A percentile compares a stretch with the other conserved stretches of the same genome.
phyloP scores from a whole-genome alignment of 192 early-diverging fungal species.

The Haplosporangium gracile region DNA sequence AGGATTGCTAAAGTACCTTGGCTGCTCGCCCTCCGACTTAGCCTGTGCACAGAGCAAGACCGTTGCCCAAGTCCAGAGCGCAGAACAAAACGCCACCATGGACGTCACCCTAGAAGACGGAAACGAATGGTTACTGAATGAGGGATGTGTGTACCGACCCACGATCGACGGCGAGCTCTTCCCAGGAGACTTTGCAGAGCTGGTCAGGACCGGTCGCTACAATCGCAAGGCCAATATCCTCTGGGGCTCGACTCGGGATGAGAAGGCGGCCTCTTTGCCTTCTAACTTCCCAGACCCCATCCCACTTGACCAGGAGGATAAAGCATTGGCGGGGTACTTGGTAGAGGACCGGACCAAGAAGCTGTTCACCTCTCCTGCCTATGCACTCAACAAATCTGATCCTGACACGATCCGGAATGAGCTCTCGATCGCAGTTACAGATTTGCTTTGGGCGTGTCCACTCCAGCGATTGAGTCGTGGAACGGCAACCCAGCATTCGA shows the following conservation, averaged over 20 bases:
- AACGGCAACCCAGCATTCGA: not conserved
- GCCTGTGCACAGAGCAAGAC: conserved; percentile 38
- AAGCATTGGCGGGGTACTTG: not conserved
- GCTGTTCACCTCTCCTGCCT: conserved; percentile 12
- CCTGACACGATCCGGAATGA: conserved; percentile 9
- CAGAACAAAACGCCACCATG: not conserved
- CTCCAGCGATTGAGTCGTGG: conserved; percentile 12
- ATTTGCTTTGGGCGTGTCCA: not conserved
- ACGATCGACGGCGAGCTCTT: conserved; percentile 11
- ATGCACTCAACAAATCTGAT: conserved; percentile 7
- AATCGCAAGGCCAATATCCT: conserved; percentile 20
- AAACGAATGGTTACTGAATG: not conserved
- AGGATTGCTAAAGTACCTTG: not conserved
- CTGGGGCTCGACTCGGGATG: conserved; percentile 17
- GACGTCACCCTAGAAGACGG: not conserved
- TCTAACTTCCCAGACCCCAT: not conserved
- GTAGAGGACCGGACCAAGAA: not conserved
- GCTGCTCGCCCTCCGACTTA: conserved; percentile 13
- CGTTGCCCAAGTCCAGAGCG: not conserved
- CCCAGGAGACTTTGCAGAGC: conserved; percentile 19
- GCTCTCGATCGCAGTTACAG: not conserved
- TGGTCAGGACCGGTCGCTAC: conserved; percentile 1
- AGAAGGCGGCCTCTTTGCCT: not conserved
- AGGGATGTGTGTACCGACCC: not conserved
- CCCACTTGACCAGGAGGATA: not conserved